phyloP scores from a whole-genome alignment of 192 early-diverging fungal genomes.

The Mortierella antarctica region DNA sequence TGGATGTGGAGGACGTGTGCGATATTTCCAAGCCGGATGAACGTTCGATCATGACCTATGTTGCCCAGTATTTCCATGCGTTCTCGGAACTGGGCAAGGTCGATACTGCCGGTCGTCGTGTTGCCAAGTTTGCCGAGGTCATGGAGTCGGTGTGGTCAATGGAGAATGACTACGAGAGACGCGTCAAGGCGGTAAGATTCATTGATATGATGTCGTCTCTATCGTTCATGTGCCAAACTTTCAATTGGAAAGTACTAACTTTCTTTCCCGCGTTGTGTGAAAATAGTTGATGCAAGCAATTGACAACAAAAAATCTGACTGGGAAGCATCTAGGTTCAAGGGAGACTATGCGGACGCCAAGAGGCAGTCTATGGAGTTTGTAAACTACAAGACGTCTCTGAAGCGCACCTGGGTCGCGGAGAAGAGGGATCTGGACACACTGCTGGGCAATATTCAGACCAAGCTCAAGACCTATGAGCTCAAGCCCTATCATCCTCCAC shows the following conservation, averaged over 20 bases:
- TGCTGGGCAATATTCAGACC: constrained; percentile 96
- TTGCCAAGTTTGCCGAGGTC: constrained; percentile 92
- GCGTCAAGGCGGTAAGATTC: constrained; percentile 68
- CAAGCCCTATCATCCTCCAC: constrained; percentile 83
- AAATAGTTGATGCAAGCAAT: constrained; percentile 76
- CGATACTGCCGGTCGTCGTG: constrained; percentile 89
- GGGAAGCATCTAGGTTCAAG: constrained; percentile 73
- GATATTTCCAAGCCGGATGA: constrained; percentile 96
- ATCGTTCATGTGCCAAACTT: not conserved
- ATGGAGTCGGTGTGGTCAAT: constrained; percentile 92
- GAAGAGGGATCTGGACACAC: constrained; percentile 89
- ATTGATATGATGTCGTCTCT: not conserved
- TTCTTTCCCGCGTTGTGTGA: not conserved
- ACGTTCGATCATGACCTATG: constrained; percentile 97
- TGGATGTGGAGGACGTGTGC: constrained; percentile 96
- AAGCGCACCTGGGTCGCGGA: constrained; percentile 93
- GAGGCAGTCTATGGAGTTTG: constrained; percentile 77
- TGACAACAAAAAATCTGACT: constrained; percentile 67
- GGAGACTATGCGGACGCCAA: constrained; percentile 83
- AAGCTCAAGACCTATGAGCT: constrained; percentile 97
- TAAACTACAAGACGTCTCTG: constrained; percentile 81
- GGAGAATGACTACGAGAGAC: constrained; percentile 92
- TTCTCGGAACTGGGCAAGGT: constrained; percentile 90
- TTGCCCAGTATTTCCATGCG: constrained; percentile 98
- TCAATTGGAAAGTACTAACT: not conserved